Evolutionary conservation across 106 monocot genomes (phyloP).

Genomic region (Ottelia alismoides): DNA sequence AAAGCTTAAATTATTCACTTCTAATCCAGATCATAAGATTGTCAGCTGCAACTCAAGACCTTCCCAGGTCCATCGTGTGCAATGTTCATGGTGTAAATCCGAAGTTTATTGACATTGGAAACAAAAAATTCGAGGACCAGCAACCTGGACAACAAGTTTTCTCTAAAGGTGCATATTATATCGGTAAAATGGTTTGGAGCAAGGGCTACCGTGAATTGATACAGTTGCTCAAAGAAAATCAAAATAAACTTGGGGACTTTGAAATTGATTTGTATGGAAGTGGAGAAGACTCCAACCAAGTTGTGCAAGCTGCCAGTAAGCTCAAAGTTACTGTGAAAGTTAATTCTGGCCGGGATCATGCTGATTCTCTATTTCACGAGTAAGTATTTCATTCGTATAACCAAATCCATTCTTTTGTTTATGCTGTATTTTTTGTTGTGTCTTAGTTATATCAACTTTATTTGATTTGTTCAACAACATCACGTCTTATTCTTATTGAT

Average conservation of each 20-base stretch:
- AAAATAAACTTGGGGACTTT: slow-evolving; percentile 37
- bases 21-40: slow-evolving; percentile 54
- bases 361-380: slow-evolving; percentile 60
- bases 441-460: no score
- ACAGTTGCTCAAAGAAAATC: slow-evolving; percentile 32
- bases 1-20: no score
- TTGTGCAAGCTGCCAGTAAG: slow-evolving; percentile 29
- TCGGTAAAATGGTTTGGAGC: slow-evolving; percentile 86
- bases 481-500: no score
- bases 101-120: slow-evolving; percentile 69
- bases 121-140: slow-evolving; percentile 21
- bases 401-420: no score
- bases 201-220: slow-evolving; percentile 77
- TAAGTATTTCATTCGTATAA: slow-evolving; percentile 24
- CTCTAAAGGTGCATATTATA: slow-evolving; percentile 61
- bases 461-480: no score
- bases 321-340: slow-evolving; percentile 47
- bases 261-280: slow-evolving; percentile 73
- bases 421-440: no score
- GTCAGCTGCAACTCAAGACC: slow-evolving; percentile 69
- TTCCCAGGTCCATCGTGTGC: slow-evolving; percentile 58
- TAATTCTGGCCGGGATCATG: slow-evolving; percentile 68
- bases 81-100: slow-evolving; percentile 91
- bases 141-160: slow-evolving; percentile 26
- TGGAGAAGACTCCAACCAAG: slow-evolving; percentile 60